These are phyloP conservation scores for Aspergillus thermomutatus DNA, from an alignment of 2,329 filamentous ascomycete species.

Conservation along the genomic window DNA sequence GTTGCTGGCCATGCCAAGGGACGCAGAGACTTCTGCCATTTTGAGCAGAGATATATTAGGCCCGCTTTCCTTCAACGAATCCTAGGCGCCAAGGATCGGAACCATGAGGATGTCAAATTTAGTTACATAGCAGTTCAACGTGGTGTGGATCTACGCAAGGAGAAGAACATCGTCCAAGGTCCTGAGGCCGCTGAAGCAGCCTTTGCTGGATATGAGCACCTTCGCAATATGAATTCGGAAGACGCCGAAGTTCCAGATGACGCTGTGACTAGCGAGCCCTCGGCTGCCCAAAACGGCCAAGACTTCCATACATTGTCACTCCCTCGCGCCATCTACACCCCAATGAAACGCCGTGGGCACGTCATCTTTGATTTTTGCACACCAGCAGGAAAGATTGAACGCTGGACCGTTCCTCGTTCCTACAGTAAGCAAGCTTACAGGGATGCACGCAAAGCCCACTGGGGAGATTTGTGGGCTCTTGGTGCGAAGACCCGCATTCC, in stretches of 20 bases:
- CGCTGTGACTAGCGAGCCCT: background rate
- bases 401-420: conserved; percentile 85
- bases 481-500: conserved; percentile 80
- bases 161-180: conserved; percentile 47
- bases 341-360: conserved; percentile 84
- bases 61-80: conserved; percentile 78
- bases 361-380: conserved; percentile 91
- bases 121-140: conserved; percentile 85
- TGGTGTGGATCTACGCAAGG: conserved; percentile 59
- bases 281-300: conserved; percentile 15
- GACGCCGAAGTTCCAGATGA: conserved; percentile 11
- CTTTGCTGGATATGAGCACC: conserved; percentile 67
- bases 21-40: conserved; percentile 87
- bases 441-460: conserved; percentile 82
- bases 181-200: conserved; percentile 60
- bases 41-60: conserved; percentile 82
- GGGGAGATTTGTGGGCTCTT: conserved; percentile 95
- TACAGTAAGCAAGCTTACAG: conserved; percentile 81
- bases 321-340: conserved; percentile 73
- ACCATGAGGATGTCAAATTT: conserved; percentile 87
- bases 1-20: conserved; percentile 66
- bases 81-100: conserved; percentile 63
- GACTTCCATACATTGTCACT: conserved; percentile 61
- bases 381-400: conserved; percentile 76
- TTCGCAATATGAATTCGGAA: conserved; percentile 26